A percentile compares a stretch with the other conserved stretches of the same genome.
Conservation (phyloP, 176 grass and related monocot species). For the Avena atlantica region DNA sequence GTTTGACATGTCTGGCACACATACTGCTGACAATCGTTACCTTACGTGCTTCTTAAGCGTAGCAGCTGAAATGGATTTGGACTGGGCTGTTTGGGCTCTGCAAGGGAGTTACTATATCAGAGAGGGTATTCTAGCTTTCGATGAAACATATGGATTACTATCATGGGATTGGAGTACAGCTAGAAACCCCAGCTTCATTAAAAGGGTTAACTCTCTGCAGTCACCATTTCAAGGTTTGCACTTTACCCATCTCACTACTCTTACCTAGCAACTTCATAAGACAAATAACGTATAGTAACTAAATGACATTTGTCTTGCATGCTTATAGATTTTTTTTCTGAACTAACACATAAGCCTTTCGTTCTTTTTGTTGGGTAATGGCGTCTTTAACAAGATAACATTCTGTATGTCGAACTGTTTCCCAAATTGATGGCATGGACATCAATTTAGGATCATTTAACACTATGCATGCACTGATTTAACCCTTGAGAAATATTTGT, state of each 20-base stretch:
- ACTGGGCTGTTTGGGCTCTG: slow-evolving; percentile 95
- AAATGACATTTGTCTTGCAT: not conserved
- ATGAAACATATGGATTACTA: slow-evolving; percentile 92
- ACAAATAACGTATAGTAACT: not conserved
- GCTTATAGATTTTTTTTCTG: not conserved
- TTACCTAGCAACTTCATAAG: slow-evolving; percentile 8
- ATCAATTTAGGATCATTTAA: slow-evolving; percentile 1
- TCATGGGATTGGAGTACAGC: slow-evolving; percentile 80
- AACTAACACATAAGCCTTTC: not conserved
- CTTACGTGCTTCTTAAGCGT: slow-evolving; percentile 82
- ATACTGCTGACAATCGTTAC: slow-evolving; percentile 79
- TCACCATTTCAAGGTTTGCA: slow-evolving; percentile 81
- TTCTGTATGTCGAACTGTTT: not conserved
- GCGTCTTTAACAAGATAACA: not conserved
- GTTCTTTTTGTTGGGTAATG: not conserved
- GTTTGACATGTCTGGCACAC: slow-evolving; percentile 77
- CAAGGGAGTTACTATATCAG: slow-evolving; percentile 93
- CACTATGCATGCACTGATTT: slow-evolving; percentile 15
- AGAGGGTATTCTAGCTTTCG: slow-evolving; percentile 69
- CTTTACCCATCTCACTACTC: not conserved
- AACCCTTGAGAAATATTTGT: not conserved
- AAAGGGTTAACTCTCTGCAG: slow-evolving; percentile 71
- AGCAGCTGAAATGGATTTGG: slow-evolving; percentile 86
- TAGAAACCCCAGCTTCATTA: slow-evolving; percentile 78
- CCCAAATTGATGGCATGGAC: not conserved